A percentile compares a stretch with the other conserved stretches of the same genome.
These are phyloP conservation scores for Phytophthora rubi DNA, from an alignment of 352 stramenopile species.

Conservation along the genomic window DNA sequence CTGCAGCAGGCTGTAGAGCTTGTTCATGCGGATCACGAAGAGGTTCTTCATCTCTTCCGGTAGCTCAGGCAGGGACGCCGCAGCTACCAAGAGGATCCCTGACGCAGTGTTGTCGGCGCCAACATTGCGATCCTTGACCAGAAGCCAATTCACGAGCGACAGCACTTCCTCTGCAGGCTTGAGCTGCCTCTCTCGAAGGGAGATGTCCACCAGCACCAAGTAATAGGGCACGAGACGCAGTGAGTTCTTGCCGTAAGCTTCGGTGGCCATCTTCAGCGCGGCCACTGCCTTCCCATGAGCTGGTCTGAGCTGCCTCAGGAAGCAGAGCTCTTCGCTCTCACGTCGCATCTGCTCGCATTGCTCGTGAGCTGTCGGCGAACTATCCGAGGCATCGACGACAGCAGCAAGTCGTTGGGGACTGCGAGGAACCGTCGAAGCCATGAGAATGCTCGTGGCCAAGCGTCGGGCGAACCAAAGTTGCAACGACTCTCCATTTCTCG, in stretches of 20 bases:
- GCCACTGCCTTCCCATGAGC: slow-evolving; percentile 52
- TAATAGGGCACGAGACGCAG: slow-evolving; percentile 71
- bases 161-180: slow-evolving; percentile 73
- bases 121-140: slow-evolving; percentile 62
- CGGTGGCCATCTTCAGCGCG: slow-evolving; percentile 56
- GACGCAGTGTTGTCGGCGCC: slow-evolving; percentile 10
- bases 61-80: slow-evolving; percentile 23
- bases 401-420: slow-evolving; percentile 30
- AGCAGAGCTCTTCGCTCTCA: slow-evolving; percentile 70
- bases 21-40: slow-evolving; percentile 76
- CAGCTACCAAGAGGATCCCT: slow-evolving; percentile 7
- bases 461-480: slow-evolving; percentile 18
- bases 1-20: slow-evolving; percentile 68
- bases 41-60: slow-evolving; percentile 68
- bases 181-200: slow-evolving; percentile 62
- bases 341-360: slow-evolving; percentile 59
- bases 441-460: not conserved
- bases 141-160: slow-evolving; percentile 74
- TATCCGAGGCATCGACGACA: slow-evolving; percentile 9
- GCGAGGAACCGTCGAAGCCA: slow-evolving; percentile 21
- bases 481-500: not conserved
- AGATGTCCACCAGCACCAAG: slow-evolving; percentile 68
- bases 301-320: slow-evolving; percentile 47
- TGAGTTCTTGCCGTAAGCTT: slow-evolving; percentile 58
- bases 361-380: slow-evolving; percentile 15